Evolutionary conservation across 2,329 filamentous ascomycete genomes (phyloP), one percentile per base, ranked within the genome.

Genomic region (Fusarium sarcochroum): DNA sequence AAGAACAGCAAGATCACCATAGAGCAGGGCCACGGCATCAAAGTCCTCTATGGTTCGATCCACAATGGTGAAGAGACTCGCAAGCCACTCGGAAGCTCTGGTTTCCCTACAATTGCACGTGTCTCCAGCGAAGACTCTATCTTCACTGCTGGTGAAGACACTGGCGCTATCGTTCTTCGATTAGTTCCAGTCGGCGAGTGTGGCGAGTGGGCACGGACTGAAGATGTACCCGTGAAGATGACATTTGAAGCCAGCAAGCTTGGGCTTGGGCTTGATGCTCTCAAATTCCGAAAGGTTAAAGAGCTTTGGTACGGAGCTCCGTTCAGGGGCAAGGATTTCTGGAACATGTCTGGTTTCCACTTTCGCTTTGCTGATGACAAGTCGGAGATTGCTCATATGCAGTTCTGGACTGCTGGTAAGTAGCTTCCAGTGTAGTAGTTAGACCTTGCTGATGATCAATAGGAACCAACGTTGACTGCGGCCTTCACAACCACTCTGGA

Each of bases 361-460:
- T 62, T 62, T 20, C 45, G 58, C 6, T 62, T 62, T 13, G 37
- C 25, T 13, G 48, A 41, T 15, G 37, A 51, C 1, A 63, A 63
- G 23, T 27, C 40, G 21, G 21, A 47, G 8, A 63, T 63, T 34
- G 47, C 59, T 3, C 54, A 58, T 7, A 52, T 63, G 20, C 59
- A 63, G 14, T 62, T 58, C 53, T 63, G 59, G 59, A 63, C 59
- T 9, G 59, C 59, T 17, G 54, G 58, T 58, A 51, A 17, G 58
- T 44, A n/a, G 7, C 6, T 6, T 13, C 6, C 11, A 9, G 23
- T 23, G 23, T 23, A 23, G 7, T 23, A 23, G 23, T 23, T 4
- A 23, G 23, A 7, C 23, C 6, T n/a, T 14, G 13, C 46, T 37
- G 13, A 49, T 10, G 23, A 9, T 25, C n/a, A 1, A 18, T 5